Percentiles rank a stretch among this genome's conserved stretches.
Conservation (phyloP, 257 asterid genomes). For the Salvia rosmarinus region DNA sequence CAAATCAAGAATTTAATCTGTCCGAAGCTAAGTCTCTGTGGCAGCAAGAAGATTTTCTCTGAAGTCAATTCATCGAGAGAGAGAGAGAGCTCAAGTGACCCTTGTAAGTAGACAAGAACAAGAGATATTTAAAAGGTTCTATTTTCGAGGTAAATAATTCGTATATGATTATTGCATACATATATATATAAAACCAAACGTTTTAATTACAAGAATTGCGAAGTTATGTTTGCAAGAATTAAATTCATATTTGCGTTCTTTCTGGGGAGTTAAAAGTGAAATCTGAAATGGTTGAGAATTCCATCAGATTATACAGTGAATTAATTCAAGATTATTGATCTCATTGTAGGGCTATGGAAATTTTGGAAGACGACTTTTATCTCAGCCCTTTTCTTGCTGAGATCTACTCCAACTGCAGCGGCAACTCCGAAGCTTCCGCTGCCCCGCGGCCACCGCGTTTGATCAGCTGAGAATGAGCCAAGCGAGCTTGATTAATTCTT, state of each 20-base stretch:
- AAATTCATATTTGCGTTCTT: too few relatives aligned
- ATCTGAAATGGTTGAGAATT: too few relatives aligned
- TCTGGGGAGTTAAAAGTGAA: too few relatives aligned
- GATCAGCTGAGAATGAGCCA: neutral
- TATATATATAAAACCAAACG: neutral
- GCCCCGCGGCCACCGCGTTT: neutral
- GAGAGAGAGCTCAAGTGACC: neutral
- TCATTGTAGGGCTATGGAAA: too few relatives aligned
- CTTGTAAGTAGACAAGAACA: neutral
- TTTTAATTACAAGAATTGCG: too few relatives aligned
- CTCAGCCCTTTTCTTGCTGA: slow-evolving; percentile 10
- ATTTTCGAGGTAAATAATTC: neutral
- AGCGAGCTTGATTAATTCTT: neutral
- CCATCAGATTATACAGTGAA: too few relatives aligned
- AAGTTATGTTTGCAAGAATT: neutral
- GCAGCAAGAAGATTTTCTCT: neutral
- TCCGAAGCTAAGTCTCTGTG: neutral
- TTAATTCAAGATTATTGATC: too few relatives aligned
- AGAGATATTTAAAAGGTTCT: neutral
- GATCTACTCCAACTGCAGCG: neutral
- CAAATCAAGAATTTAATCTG: neutral
- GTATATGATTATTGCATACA: neutral
- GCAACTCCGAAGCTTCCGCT: neutral
- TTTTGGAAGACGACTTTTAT: slow-evolving; percentile 15
- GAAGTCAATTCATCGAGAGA: neutral